Base-by-base conservation (phyloP, 2,329 filamentous ascomycete species). In the Claviceps purpurea region DNA sequence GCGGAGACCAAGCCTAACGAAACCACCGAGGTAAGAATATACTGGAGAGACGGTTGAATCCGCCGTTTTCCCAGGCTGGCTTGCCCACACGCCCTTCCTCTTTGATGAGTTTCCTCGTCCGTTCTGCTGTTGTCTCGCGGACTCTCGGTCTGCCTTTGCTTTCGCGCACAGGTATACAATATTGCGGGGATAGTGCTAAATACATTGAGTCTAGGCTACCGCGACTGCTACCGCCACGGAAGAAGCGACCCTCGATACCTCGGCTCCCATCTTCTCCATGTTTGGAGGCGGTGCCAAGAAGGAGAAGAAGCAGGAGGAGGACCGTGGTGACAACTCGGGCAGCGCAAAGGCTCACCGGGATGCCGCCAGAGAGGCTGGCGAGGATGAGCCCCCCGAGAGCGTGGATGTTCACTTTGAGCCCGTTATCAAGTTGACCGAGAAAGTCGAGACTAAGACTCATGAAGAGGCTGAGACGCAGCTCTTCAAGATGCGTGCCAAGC, bases 401-500 rank as follows among this genome's bases (percentile, higher is more conserved):
- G 87, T 88, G 61, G 91, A 97, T 60, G 87, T 96, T 57, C 87
- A 97, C 74, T 98, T 97, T 74, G 89, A 95, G 76, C 93, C 93
- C 59, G 89, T 98, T 61, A 87, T 95, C 65, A 90, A 84, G 73
- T 78, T 98, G 66, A 97, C 91, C 57, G 89, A 98, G 77, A 93
- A 94, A 76, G 85, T 97, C 64, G 91, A 97, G 67, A 86, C 82
- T 66, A 95, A 95, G 81, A 97, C 93, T 71, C 95, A 96, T 75
- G 93, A 98, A 74, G 93, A 98, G 78, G 81, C 85, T 46, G 93
- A 98, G 78, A 90, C 97, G 76, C 88, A 95, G 76, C 78, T 82
- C 41, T 98, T 97, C 83, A 97, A 97, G 84, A 96, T 97, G 91
- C 88, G 93, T 64, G 93, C 93, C 67, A 98, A 98, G 82, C 85